Percentiles rank a stretch among this genome's conserved stretches.
phyloP scores from a whole-genome alignment of 257 asterid species.

The Ilex asprella region DNA sequence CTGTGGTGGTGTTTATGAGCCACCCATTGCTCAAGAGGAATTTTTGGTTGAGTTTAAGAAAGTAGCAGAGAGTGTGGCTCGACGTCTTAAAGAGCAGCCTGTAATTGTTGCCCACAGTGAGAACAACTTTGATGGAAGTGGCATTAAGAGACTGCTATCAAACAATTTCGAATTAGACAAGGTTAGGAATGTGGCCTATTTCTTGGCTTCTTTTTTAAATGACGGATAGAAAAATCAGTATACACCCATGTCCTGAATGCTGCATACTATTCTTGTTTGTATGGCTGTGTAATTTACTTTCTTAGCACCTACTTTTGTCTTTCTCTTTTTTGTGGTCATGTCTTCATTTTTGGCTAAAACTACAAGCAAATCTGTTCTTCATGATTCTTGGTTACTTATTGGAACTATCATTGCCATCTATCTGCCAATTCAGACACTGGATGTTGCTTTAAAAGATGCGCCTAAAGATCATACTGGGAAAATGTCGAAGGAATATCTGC shows the following conservation, averaged over 20 bases:
- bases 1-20: slow-evolving; percentile 31
- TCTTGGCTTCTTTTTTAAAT: no score
- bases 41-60: slow-evolving; percentile 51
- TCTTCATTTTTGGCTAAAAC: no score
- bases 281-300: no score
- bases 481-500: slow-evolving; percentile 53
- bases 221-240: no score
- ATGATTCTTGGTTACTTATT: no score
- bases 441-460: slow-evolving; percentile 38
- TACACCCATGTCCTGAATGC: no score
- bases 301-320: no score
- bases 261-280: no score
- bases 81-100: slow-evolving; percentile 70
- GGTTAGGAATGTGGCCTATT: slow-evolving; percentile 28
- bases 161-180: slow-evolving; percentile 78
- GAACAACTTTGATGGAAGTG: slow-evolving; percentile 80
- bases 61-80: slow-evolving; percentile 46
- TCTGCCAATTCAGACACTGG: slow-evolving; percentile 45
- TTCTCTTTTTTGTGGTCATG: no score
- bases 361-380: no score
- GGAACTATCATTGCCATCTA: background rate
- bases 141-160: slow-evolving; percentile 59
- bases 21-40: slow-evolving; percentile 61
- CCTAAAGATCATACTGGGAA: slow-evolving; percentile 69
- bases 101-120: slow-evolving; percentile 89